Evolutionary conservation across 257 asterid genomes (phyloP).

Genomic region (Vinca minor): DNA sequence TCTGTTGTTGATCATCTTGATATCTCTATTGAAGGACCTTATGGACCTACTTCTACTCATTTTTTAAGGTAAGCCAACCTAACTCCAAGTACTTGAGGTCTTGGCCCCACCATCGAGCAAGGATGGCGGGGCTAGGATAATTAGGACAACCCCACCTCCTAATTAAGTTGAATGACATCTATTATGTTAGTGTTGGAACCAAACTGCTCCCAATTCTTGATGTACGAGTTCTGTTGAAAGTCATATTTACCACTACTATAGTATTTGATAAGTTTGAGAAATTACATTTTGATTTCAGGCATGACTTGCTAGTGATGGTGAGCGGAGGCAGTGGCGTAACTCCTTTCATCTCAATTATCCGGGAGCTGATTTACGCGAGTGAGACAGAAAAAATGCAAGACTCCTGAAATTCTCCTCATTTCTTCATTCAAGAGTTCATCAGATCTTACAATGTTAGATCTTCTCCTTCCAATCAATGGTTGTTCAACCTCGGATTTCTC

Average conservation of each 20-base stretch:
- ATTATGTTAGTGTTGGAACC: too few relatives aligned
- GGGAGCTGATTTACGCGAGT: slow-evolving; percentile 48
- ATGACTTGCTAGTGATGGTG: slow-evolving; percentile 60
- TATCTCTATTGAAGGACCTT: slow-evolving; percentile 76
- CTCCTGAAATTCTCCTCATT: slow-evolving; percentile 53
- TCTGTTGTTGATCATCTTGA: slow-evolving; percentile 44
- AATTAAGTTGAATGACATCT: too few relatives aligned
- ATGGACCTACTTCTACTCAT: slow-evolving; percentile 67
- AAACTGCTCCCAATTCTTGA: too few relatives aligned
- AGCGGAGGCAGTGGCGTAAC: slow-evolving; percentile 93
- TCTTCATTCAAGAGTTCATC: slow-evolving; percentile 55
- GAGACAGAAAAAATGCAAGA: slow-evolving; percentile 30
- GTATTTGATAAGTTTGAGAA: too few relatives aligned
- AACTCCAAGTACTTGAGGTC: too few relatives aligned
- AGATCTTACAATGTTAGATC: slow-evolving; percentile 59
- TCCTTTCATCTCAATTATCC: slow-evolving; percentile 67
- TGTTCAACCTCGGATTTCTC: slow-evolving; percentile 30
- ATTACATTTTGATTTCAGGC: slow-evolving; percentile 38
- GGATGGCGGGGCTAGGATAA: too few relatives aligned
- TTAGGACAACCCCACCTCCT: too few relatives aligned
- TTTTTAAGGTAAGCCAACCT: slow-evolving; percentile 40
- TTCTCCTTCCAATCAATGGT: slow-evolving; percentile 50
- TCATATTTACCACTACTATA: too few relatives aligned
- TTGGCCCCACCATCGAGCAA: too few relatives aligned
- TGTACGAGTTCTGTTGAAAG: too few relatives aligned